Conservation (phyloP, 192 early-diverging fungal species). For the Coemansia sp. region DNA sequence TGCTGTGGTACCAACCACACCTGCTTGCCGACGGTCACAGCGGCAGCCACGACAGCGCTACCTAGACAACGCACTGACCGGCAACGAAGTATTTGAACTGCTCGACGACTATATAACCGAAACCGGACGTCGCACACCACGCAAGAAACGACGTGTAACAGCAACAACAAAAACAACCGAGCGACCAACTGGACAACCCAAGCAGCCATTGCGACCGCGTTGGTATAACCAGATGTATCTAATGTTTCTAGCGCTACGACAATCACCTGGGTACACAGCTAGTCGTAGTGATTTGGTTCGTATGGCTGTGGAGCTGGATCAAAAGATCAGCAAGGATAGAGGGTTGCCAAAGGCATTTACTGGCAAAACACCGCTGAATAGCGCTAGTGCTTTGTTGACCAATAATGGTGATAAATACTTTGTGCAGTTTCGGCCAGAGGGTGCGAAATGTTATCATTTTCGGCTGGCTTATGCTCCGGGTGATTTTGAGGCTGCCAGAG, state of each 20-base stretch:
- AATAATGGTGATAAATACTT: constrained; percentile 76
- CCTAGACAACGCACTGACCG: constrained; percentile 32
- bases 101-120: constrained; percentile 41
- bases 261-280: constrained; percentile 62
- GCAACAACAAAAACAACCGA: neutral
- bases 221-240: constrained; percentile 91
- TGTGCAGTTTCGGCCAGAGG: constrained; percentile 64
- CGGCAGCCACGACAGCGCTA: constrained; percentile 33
- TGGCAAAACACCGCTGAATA: constrained; percentile 84
- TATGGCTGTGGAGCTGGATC: constrained; percentile 72
- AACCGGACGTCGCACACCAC: no score
- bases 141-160: neutral
- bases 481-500: constrained; percentile 67
- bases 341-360: constrained; percentile 77
- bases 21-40: constrained; percentile 34
- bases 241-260: constrained; percentile 74
- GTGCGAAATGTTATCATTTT: constrained; percentile 68
- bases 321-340: constrained; percentile 65
- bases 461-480: constrained; percentile 75
- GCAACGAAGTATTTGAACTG: constrained; percentile 44
- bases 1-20: no score
- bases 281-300: constrained; percentile 71
- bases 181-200: neutral
- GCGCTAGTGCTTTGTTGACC: constrained; percentile 70
- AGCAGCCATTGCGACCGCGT: constrained; percentile 50